phyloP scores from a whole-genome alignment of 2,329 filamentous ascomycete genomes.

The Camillea tinctor region DNA sequence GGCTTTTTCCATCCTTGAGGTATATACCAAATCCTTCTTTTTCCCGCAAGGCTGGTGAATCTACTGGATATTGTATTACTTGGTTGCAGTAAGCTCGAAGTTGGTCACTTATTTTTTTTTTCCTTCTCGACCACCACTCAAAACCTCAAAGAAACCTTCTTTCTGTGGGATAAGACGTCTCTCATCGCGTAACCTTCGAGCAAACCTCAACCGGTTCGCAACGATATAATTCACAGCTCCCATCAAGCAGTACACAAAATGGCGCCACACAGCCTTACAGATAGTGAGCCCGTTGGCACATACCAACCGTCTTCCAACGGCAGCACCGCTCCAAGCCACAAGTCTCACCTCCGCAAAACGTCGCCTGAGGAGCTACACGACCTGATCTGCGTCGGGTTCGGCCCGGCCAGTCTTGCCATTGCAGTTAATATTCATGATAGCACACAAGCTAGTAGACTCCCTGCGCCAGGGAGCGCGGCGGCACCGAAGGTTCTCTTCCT shows the following conservation, averaged over 20 bases:
- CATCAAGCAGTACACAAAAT: slow-evolving; percentile 19
- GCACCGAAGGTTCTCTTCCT: slow-evolving; percentile 78
- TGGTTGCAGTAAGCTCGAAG: background rate
- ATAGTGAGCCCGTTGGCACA: slow-evolving; percentile 17
- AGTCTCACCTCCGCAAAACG: slow-evolving; percentile 50
- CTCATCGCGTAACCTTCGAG: background rate
- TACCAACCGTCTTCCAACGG: slow-evolving; percentile 1
- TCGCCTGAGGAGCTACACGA: slow-evolving; percentile 69
- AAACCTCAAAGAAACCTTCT: background rate
- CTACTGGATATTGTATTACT: background rate
- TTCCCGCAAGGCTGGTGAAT: background rate
- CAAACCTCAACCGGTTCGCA: background rate
- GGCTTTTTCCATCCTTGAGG: background rate
- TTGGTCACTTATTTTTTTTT: background rate
- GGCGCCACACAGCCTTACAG: slow-evolving; percentile 31
- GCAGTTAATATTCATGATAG: slow-evolving; percentile 85
- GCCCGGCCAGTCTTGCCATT: slow-evolving; percentile 85
- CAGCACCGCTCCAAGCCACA: slow-evolving; percentile 13
- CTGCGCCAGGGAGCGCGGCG: slow-evolving; percentile 35
- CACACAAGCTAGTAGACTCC: slow-evolving; percentile 51
- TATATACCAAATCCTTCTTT: background rate
- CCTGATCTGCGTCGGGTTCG: slow-evolving; percentile 88
- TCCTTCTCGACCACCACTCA: background rate
- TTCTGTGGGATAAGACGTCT: background rate
- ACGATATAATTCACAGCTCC: background rate